A percentile compares a stretch with the other conserved stretches of the same genome.
These are phyloP conservation scores for Dictyostelium citrinum DNA, from an alignment of 78 protist species.

Conservation along the genomic window DNA sequence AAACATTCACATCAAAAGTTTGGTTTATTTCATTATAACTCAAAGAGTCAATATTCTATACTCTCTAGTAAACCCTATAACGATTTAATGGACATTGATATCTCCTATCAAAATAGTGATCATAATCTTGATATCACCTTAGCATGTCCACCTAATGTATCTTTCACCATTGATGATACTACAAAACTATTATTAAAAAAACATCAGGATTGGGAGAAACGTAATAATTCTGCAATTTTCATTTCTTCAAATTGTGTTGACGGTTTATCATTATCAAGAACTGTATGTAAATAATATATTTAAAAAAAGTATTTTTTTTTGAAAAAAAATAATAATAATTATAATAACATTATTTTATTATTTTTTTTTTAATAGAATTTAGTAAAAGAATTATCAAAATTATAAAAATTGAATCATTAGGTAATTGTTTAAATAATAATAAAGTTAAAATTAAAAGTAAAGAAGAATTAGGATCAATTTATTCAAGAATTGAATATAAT, in stretches of 20 bases:
- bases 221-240: slow-evolving; percentile 5
- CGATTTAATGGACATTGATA: not conserved
- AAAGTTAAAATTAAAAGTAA: not conserved
- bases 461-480: not conserved
- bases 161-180: not conserved
- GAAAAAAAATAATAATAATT: no score
- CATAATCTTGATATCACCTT: not conserved
- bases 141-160: slow-evolving; percentile 37
- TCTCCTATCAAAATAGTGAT: not conserved
- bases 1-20: slow-evolving; percentile 28
- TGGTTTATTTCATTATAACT: not conserved
- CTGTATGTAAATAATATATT: slow-evolving; percentile 47
- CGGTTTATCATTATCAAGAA: slow-evolving; percentile 15
- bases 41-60: slow-evolving; percentile 1
- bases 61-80: not conserved
- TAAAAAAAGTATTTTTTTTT: no score
- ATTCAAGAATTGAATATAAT: slow-evolving; percentile 26
- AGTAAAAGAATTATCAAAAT: not conserved
- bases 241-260: slow-evolving; percentile 48
- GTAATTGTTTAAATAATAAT: not conserved
- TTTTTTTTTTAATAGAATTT: not conserved
- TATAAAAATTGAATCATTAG: slow-evolving; percentile 8
- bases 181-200: not conserved
- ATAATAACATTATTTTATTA: not conserved
- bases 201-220: not conserved